Base-by-base conservation (phyloP, 805 yeast genomes). In the Teunomyces tritomae region DNA sequence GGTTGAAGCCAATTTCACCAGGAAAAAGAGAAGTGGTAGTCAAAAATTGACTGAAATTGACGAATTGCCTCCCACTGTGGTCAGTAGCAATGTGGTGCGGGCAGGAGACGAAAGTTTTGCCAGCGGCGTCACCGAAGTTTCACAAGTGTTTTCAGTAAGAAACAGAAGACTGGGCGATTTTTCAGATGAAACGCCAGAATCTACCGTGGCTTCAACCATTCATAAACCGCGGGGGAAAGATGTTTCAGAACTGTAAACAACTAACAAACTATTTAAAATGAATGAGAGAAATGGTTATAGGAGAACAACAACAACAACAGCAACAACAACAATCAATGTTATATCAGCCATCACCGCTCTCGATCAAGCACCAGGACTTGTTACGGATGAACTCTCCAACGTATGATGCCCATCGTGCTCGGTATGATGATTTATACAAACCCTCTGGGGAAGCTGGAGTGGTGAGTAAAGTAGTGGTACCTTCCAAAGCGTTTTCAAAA, bases 131-230 rank as follows among this genome's bases (percentile, higher is more conserved):
- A 33, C 14, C 5, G 30, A 32, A 5, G 26, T 32, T 5, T 10
- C 40, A 10, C 29, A 43, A 14, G 27, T 27, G 28, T 34, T 43
- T 33, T 43, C 45, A 3, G 45, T 33, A 8, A 16, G 40, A 17
- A 32, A 37, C 8, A 24, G 44, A 29, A 20, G 29, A 28, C 28
- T 33, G 17, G 32, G 20, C 6, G 41, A 35, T 10, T 37, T 26
- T 20, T 26, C 42, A 3, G 46, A 36, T n/a, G 36, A 11, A 20
- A 33, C 36, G 11, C 36, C 36, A 1, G 13, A 16, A 8, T 33
- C 36, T 5, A 13, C 36, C 20, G 36, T 33, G 8, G 36, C 11
- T 33, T 33, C 36, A 33, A 33, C 36, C 4, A 24, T 33, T 13
- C 13, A 20, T 20, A 20, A 20, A 6, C 24, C 24, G 24, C 24